These are phyloP conservation scores for Clitoria ternatea DNA, from an alignment of 306 rosid genomes.

Conservation along the genomic window DNA sequence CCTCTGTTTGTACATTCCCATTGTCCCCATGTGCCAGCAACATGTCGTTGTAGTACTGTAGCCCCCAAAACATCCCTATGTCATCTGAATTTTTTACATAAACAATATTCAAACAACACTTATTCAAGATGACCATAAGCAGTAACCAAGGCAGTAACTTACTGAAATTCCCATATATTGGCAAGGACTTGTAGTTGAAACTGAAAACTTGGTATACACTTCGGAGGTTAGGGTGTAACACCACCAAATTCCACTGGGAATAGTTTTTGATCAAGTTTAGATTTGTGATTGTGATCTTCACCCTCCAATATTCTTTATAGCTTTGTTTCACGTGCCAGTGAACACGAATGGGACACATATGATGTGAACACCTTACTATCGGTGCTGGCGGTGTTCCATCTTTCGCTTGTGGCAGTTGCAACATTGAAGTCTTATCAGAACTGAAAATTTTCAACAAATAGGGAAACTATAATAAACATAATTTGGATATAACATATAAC, in stretches of 20 bases:
- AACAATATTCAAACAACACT: no score
- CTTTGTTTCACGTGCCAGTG: conserved; percentile 88
- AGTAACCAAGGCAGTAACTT: conserved; percentile 45
- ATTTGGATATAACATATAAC: no score
- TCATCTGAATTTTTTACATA: conserved; percentile 56
- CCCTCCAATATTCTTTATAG: conserved; percentile 70
- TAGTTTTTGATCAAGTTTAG: conserved; percentile 61
- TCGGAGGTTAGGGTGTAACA: conserved; percentile 62
- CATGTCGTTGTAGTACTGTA: conserved; percentile 62
- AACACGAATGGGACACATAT: conserved; percentile 79
- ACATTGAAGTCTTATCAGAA: conserved; percentile 28
- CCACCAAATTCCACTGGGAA: conserved; percentile 73
- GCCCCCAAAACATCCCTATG: conserved; percentile 81
- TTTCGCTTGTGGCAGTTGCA: conserved; percentile 41
- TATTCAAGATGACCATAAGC: no score
- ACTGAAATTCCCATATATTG: conserved; percentile 51
- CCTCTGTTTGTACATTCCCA: conserved; percentile 72
- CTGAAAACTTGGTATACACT: conserved; percentile 66
- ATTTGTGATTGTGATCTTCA: conserved; percentile 74
- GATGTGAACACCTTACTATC: conserved; percentile 57
- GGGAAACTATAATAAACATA: background rate
- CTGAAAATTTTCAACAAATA: conserved; percentile 32
- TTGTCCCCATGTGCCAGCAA: conserved; percentile 46
- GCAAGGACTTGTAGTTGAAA: conserved; percentile 62
- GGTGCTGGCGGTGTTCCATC: conserved; percentile 5